Evolutionary conservation across 2,329 filamentous ascomycete genomes (phyloP), one percentile per base, ranked within the genome.

Genomic region (Pseudogymnoascus sp.): DNA sequence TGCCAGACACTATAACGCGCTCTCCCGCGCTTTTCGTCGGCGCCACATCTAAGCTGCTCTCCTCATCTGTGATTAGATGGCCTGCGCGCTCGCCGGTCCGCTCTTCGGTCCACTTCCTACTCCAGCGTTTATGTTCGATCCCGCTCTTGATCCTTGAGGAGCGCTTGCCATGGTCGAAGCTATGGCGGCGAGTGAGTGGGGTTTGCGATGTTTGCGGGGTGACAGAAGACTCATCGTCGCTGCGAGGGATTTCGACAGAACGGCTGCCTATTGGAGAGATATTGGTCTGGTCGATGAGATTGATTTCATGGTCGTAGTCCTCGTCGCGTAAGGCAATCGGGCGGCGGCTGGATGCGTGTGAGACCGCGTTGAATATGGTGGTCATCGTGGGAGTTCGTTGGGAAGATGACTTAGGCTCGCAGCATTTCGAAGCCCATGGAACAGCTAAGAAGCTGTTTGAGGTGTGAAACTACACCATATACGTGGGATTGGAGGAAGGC

Each of bases 251-350:
- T 11, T 64, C 64, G 10, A 50, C 56, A 47, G 68, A 69, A n/a
- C 24, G 65, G 33, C 64, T 72, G 21, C 64, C 62, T 61, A 64
- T 62, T 24, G 61, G 59, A 26, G 59, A 33, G 31, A 31, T 37
- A 10, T 59, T 62, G 7, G 70, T 70, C 59, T 67, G 67, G 73
- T 91, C 87, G 68, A 90, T 79, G 38, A 93, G 82, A 68, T 73
- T 76, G 71, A 93, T 92, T 73, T 87, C 86, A 74, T 90, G 88
- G 70, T 88, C 86, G 71, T 87, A 88, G 68, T 88, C 84, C 72
- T 76, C 77, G 67, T 86, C 83, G 72, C 81, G 80, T 64, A 86
- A 77, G 63, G 78, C 76, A 61, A 78, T 72, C 38, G 78, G 81
- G 70, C 85, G 83, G 70, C 84, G 84, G 37, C 62, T 67, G 16